Conservation (phyloP, 1,284 basidiomycete species). For the Moesziomyces sp. region DNA sequence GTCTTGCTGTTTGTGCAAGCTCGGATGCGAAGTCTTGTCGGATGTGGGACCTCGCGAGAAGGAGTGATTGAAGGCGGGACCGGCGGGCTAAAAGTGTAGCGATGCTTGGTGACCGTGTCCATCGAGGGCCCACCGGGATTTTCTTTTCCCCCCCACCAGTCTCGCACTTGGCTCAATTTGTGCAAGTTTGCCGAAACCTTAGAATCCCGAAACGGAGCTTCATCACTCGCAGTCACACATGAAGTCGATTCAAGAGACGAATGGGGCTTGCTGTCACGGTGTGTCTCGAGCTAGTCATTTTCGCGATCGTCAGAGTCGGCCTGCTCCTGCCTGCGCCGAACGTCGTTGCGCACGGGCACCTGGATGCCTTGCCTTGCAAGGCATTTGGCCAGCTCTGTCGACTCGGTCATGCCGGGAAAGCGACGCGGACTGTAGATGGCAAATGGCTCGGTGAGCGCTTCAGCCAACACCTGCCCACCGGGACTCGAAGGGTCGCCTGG, state of each 20-base stretch:
- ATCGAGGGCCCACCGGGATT: too few relatives aligned
- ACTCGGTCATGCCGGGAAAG: conserved; percentile 53
- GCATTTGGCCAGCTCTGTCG: conserved; percentile 48
- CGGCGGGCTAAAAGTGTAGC: background rate
- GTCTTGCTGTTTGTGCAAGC: too few relatives aligned
- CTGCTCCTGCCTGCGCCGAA: conserved; percentile 26
- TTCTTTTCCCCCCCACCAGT: too few relatives aligned
- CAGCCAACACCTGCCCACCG: conserved; percentile 31
- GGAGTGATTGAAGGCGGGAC: too few relatives aligned
- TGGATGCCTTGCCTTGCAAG: conserved; percentile 52
- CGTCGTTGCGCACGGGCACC: conserved; percentile 52
- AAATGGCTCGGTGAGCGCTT: conserved; percentile 37
- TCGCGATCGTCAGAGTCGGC: conserved; percentile 11
- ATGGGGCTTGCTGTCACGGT: background rate
- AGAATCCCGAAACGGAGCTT: background rate
- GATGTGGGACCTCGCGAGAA: too few relatives aligned
- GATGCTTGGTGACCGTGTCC: conserved; percentile 18
- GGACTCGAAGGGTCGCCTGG: background rate
- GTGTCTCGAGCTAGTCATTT: background rate
- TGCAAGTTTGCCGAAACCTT: background rate
- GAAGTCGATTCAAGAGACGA: background rate
- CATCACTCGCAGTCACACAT: background rate
- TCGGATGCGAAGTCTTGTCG: too few relatives aligned
- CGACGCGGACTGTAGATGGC: conserved; percentile 39
- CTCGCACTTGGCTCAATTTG: background rate